Percentiles rank a stretch among this genome's conserved stretches.
phyloP scores from a whole-genome alignment of 192 early-diverging fungal genomes.

The Jimgerdemannia flammicorona region DNA sequence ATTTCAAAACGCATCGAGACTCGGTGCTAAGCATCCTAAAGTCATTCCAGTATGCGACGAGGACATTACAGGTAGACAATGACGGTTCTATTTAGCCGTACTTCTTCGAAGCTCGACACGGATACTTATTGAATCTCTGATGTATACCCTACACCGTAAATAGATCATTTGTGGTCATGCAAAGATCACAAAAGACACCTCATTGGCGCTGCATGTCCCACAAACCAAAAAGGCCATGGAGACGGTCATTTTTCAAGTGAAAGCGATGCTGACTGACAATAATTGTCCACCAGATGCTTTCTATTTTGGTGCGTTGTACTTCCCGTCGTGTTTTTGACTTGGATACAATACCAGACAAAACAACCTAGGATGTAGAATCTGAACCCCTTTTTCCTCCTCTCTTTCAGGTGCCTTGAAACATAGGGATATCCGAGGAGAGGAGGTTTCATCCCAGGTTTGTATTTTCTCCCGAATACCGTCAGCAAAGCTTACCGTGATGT shows the following conservation, averaged over 20 bases:
- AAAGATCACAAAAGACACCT: conserved; percentile 62
- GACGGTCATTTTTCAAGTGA: conserved; percentile 70
- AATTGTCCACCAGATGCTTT: conserved; percentile 42
- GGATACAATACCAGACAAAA: neutral
- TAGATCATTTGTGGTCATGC: conserved; percentile 77
- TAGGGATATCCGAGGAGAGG: conserved; percentile 62
- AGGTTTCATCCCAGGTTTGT: conserved; percentile 64
- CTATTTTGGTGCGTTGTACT: conserved; percentile 20
- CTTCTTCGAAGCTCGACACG: neutral
- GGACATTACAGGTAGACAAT: conserved; percentile 41
- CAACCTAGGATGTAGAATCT: neutral
- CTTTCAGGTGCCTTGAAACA: conserved; percentile 61
- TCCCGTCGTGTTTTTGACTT: neutral
- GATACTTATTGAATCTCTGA: neutral
- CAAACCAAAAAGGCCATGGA: conserved; percentile 67
- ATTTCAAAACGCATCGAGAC: conserved; percentile 42
- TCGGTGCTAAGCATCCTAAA: conserved; percentile 44
- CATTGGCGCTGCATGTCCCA: conserved; percentile 62
- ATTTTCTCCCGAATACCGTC: neutral
- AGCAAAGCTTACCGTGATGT: neutral
- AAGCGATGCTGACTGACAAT: conserved; percentile 69
- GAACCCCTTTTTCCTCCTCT: conserved; percentile 20
- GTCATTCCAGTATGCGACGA: conserved; percentile 43
- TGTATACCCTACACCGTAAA: neutral
- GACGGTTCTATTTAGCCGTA: neutral